phyloP scores from a whole-genome alignment of 495 filamentous ascomycete species.

The Penicillium roqueforti region DNA sequence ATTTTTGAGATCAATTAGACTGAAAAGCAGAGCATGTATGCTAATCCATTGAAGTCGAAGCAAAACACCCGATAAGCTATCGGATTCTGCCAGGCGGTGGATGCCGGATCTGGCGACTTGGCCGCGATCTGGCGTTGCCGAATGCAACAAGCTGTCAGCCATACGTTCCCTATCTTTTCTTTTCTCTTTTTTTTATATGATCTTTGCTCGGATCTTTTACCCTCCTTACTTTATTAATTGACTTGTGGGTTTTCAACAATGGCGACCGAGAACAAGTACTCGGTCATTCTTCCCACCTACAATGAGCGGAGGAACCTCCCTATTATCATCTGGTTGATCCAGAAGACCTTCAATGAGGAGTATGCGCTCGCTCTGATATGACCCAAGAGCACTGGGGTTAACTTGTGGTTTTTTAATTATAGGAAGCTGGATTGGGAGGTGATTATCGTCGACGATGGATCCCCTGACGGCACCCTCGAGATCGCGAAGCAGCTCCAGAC shows the following conservation, averaged over 20 bases:
- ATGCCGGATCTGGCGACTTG: constrained; percentile 28
- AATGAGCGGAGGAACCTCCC: constrained; percentile 97
- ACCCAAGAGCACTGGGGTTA: neutral
- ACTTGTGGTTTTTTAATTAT: neutral
- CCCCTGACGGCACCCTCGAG: constrained; percentile 89
- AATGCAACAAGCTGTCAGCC: constrained; percentile 25
- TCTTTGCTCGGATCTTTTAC: constrained; percentile 3
- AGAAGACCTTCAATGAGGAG: constrained; percentile 82
- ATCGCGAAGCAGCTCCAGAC: constrained; percentile 85
- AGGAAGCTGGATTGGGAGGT: constrained; percentile 97
- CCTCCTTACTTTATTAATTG: constrained; percentile 10
- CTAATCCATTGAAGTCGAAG: neutral
- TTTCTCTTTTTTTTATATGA: constrained; percentile 8
- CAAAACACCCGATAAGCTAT: constrained; percentile 24
- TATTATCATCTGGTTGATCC: constrained; percentile 89
- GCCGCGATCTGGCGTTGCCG: constrained; percentile 20
- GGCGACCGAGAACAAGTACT: constrained; percentile 72
- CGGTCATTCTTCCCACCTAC: constrained; percentile 95
- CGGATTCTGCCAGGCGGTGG: constrained; percentile 31
- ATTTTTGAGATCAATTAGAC: neutral
- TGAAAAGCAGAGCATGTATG: too few relatives aligned
- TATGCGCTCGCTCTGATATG: constrained; percentile 5
- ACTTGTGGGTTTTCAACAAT: constrained; percentile 27
- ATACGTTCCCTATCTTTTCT: constrained; percentile 28
- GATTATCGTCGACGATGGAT: constrained; percentile 95